Conservation (phyloP, 75 land plant genomes). For the Cunninghamia lanceolata region DNA sequence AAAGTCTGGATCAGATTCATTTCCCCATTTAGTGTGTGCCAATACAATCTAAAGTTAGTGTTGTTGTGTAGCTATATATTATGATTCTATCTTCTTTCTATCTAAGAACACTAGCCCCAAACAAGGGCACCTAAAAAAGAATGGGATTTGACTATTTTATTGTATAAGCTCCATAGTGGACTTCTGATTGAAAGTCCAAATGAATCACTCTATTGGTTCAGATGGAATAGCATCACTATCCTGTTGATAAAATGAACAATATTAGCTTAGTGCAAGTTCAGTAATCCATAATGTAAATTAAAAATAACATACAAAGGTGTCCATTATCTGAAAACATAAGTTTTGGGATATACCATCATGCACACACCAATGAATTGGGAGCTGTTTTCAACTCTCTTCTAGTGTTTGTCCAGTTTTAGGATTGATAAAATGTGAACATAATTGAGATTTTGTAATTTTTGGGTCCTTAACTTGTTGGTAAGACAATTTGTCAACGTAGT, state of each 20-base stretch:
- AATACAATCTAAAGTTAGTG: neutral
- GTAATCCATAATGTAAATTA: neutral
- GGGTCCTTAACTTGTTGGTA: no score
- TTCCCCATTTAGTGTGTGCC: slow-evolving; percentile 84
- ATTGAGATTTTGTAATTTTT: no score
- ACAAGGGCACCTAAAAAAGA: neutral
- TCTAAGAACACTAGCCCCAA: neutral
- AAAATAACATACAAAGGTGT: neutral
- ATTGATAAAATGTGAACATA: no score
- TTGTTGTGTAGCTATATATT: neutral
- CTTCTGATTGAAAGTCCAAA: slow-evolving; percentile 69
- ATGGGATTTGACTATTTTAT: slow-evolving; percentile 28
- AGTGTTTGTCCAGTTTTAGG: no score
- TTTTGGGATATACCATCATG: no score
- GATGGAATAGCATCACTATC: slow-evolving; percentile 60
- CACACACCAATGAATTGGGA: no score
- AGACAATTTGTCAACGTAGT: no score
- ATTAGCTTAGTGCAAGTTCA: neutral
- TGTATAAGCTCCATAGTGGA: slow-evolving; percentile 90
- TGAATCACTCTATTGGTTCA: slow-evolving; percentile 50
- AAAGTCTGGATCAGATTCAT: slow-evolving; percentile 90
- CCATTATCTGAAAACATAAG: neutral
- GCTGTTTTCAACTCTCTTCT: no score
- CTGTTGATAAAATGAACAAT: slow-evolving; percentile 23
- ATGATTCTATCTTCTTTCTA: neutral